A percentile compares a stretch with the other conserved stretches of the same genome.
phyloP scores from a whole-genome alignment of 2,329 filamentous ascomycete genomes.

The Paraphaeosphaeria minitans region DNA sequence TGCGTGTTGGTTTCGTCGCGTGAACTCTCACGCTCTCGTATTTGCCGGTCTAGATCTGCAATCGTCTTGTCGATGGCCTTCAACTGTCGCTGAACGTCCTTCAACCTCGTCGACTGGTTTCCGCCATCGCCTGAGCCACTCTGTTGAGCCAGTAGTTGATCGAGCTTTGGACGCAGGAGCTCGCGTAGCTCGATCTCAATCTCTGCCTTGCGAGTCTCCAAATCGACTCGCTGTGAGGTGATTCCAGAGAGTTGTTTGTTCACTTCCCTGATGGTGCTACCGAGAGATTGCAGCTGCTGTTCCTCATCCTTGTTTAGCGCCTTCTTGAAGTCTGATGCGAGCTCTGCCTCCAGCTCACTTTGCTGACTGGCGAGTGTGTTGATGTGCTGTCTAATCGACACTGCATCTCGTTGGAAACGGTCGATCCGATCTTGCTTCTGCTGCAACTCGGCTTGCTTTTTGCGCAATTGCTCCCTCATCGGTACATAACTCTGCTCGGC shows the following conservation, averaged over 20 bases:
- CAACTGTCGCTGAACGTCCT: constrained; percentile 80
- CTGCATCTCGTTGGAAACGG: constrained; percentile 66
- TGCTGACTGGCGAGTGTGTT: constrained; percentile 71
- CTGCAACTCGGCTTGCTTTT: constrained; percentile 75
- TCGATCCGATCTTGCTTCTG: constrained; percentile 76
- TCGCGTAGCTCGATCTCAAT: constrained; percentile 88
- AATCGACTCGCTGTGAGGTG: constrained; percentile 72
- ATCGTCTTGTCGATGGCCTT: constrained; percentile 74
- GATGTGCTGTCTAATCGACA: constrained; percentile 69
- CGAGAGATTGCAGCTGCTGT: constrained; percentile 73
- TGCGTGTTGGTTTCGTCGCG: constrained; percentile 65
- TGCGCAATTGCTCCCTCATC: constrained; percentile 74
- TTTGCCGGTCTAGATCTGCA: constrained; percentile 68
- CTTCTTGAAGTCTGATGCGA: constrained; percentile 90
- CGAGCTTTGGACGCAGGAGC: constrained; percentile 83
- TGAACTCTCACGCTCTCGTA: constrained; percentile 74
- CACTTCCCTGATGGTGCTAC: constrained; percentile 71
- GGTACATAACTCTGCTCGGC: constrained; percentile 83
- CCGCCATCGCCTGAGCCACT: constrained; percentile 61
- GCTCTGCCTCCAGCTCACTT: constrained; percentile 76
- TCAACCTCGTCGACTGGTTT: constrained; percentile 62
- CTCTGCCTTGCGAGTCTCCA: constrained; percentile 80
- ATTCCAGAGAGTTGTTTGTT: constrained; percentile 77
- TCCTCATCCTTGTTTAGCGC: constrained; percentile 84
- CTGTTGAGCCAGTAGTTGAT: constrained; percentile 66